phyloP scores from a whole-genome alignment of 441 rosid genomes.

The Pelargonium citronellum region DNA sequence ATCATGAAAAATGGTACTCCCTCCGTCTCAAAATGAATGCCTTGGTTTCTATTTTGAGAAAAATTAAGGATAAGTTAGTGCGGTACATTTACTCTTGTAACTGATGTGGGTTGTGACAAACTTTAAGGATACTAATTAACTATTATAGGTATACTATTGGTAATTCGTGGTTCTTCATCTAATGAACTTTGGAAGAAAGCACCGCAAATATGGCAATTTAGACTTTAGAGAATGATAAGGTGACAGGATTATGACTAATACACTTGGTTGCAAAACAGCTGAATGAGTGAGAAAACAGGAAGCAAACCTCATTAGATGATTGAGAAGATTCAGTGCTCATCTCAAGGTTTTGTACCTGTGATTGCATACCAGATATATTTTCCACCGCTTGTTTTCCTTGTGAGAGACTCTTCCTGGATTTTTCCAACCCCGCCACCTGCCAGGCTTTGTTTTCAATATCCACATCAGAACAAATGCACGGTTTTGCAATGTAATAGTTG shows the following conservation, averaged over 20 bases:
- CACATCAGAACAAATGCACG: constrained; percentile 40
- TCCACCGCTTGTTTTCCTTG: constrained; percentile 50
- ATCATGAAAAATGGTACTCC: too few relatives aligned
- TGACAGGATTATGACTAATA: background rate
- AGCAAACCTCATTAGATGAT: constrained; percentile 41
- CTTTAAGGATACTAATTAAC: too few relatives aligned
- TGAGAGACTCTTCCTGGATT: constrained; percentile 43
- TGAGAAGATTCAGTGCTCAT: constrained; percentile 20
- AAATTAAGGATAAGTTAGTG: too few relatives aligned
- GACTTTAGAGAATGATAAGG: background rate
- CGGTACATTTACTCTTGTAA: too few relatives aligned
- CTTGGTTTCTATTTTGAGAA: too few relatives aligned
- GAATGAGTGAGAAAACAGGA: background rate
- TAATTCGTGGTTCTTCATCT: too few relatives aligned
- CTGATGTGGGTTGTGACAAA: too few relatives aligned
- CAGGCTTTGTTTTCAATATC: constrained; percentile 69
- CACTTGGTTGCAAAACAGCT: background rate
- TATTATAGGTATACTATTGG: too few relatives aligned
- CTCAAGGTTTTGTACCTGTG: constrained; percentile 41
- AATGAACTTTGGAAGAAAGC: background rate
- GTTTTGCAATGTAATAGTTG: constrained; percentile 15
- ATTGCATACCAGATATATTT: constrained; percentile 38
- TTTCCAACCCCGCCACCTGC: constrained; percentile 89
- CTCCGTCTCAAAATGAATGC: too few relatives aligned
- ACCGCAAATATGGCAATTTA: background rate